phyloP scores from a whole-genome alignment of 2,329 filamentous ascomycete genomes.

The Nannizziopsis arthrosporioides region DNA sequence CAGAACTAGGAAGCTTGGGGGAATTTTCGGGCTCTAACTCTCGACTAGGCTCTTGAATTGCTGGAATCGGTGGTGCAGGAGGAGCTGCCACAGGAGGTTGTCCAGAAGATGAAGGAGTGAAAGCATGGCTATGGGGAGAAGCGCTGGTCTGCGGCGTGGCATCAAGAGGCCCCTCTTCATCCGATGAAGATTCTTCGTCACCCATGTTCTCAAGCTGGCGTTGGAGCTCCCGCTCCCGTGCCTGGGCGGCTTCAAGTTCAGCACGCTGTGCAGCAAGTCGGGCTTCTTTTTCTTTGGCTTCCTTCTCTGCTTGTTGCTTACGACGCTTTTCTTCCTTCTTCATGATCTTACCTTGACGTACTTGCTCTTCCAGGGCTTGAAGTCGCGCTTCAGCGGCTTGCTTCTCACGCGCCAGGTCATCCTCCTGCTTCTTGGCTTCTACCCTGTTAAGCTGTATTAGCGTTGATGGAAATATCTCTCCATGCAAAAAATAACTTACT shows the following conservation, averaged over 20 bases:
- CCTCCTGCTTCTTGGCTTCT: constrained; percentile 62
- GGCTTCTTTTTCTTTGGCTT: constrained; percentile 78
- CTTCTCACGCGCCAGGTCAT: constrained; percentile 67
- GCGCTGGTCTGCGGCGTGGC: constrained; percentile 52
- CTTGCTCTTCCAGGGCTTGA: constrained; percentile 83
- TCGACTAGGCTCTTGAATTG: constrained; percentile 7
- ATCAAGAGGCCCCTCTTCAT: constrained; percentile 66
- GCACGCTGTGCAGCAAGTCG: constrained; percentile 74
- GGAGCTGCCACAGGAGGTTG: constrained; percentile 20
- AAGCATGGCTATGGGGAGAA: constrained; percentile 46
- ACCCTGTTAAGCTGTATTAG: constrained; percentile 42
- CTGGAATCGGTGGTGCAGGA: constrained; percentile 23
- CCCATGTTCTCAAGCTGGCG: constrained; percentile 70
- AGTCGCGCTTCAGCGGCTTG: constrained; percentile 72
- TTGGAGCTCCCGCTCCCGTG: constrained; percentile 80
- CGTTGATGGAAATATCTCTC: constrained; percentile 20
- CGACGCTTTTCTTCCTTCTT: constrained; percentile 92
- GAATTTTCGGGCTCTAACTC: constrained; percentile 1
- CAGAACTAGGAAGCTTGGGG: constrained; percentile 39
- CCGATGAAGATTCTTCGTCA: constrained; percentile 63
- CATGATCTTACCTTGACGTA: constrained; percentile 82
- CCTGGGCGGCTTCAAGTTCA: constrained; percentile 82
- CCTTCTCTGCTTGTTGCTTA: constrained; percentile 76
- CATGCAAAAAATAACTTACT: constrained; percentile 49
- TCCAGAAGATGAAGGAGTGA: constrained; percentile 28